Evolutionary conservation across 2,329 filamentous ascomycete genomes (phyloP), one percentile per base, ranked within the genome.

Genomic region (Beauveria sp.): DNA sequence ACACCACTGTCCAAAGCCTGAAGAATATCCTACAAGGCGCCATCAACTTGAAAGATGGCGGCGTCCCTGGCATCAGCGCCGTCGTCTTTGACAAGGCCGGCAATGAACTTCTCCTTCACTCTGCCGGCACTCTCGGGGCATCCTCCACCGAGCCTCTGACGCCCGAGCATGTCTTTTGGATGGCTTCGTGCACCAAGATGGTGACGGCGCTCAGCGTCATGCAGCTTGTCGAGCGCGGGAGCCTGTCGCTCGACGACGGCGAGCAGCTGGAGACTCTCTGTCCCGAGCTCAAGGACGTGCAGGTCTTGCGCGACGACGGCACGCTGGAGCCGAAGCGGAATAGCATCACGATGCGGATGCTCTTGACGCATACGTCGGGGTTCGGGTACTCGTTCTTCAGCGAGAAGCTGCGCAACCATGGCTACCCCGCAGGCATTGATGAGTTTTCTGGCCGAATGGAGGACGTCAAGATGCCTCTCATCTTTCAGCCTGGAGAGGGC

Each of bases 401-500:
- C 64, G 75, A 80, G 46, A 70, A 74, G 1, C 67, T 85, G 28
- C 67, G 77, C 18, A 72, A 83, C 16, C 81, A 74, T 70, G 73
- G 72, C 1, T 72, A 75, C 14, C 83, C 83, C 0, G 71, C 74
- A 0, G 82, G 83, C 0, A 67, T 79, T 5, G 82, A 87, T 60
- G 85, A 87, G 67, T 83, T 87, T 66, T 79, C 78, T 0, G 81
- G 81, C 0, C 74, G 81, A 6, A 67, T 78, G 18, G 74, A 77
- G 38, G 84, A 84, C 26, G 73, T 87, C 49, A 67, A 78, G 42
- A 68, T 72, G 61, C 82, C 86, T 1, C 70, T 90, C 18, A 69
- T 88, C 1, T 84, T 86, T 65, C 84, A 89, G 65, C 86, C 87
- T 0, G 86, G 86, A 0, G 78, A 80, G 26, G 75, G 74, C 3